A percentile compares a stretch with the other conserved stretches of the same genome.
These are phyloP conservation scores for Gracilaria domingensis DNA, from an alignment of 23 red algal genomes.

Conservation along the genomic window DNA sequence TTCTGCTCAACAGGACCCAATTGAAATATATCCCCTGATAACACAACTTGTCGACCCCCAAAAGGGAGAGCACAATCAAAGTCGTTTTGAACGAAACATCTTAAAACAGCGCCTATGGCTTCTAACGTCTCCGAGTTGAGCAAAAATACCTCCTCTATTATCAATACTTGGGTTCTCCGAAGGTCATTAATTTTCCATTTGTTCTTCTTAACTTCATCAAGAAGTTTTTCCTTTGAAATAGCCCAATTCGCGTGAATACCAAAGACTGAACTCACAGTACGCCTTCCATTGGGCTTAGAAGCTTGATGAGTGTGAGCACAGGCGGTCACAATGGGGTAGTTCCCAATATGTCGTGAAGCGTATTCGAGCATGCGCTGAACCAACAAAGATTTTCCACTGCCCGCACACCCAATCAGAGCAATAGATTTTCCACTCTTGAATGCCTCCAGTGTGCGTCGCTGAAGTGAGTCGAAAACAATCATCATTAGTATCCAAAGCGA, in stretches of 20 bases:
- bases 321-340: neutral
- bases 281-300: neutral
- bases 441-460: neutral
- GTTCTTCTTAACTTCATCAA: neutral
- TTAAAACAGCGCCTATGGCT: too few species aligned
- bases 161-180: neutral
- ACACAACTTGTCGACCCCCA: conserved; percentile 31
- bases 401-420: neutral
- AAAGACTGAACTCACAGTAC: neutral
- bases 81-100: too few species aligned
- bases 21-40: conserved; percentile 3
- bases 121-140: too few species aligned
- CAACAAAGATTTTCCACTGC: conserved; percentile 1
- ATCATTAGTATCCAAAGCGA: too few species aligned
- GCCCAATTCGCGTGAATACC: neutral
- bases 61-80: neutral
- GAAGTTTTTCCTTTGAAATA: neutral
- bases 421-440: neutral
- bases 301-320: neutral
- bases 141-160: neutral
- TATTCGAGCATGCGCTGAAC: neutral
- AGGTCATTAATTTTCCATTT: neutral
- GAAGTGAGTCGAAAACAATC: neutral
- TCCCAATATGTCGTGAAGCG: neutral
- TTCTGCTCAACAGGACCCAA: conserved; percentile 16